These are phyloP conservation scores for Colletotrichum endophyticum DNA, from an alignment of 2,329 filamentous ascomycete species.

Conservation along the genomic window DNA sequence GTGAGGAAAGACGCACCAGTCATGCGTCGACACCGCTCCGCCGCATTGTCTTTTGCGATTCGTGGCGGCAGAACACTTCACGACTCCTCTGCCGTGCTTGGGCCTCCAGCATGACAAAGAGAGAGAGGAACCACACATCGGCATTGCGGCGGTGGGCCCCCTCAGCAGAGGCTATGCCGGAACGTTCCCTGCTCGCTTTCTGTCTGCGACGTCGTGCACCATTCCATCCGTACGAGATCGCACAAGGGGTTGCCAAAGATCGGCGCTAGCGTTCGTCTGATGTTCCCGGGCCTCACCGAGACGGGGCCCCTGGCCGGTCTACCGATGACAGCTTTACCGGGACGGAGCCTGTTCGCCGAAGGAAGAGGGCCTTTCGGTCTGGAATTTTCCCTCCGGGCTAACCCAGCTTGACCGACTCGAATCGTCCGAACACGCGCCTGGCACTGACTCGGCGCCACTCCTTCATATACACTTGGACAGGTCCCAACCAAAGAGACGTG, in stretches of 20 bases:
- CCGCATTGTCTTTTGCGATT: conserved; percentile 8
- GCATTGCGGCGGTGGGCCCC: conserved; percentile 14
- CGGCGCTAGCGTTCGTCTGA: conserved; percentile 19
- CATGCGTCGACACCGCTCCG: conserved; percentile 3
- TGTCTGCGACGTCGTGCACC: conserved; percentile 17
- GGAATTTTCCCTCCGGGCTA: neutral
- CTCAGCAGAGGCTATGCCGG: neutral
- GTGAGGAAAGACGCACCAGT: neutral
- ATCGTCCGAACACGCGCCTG: neutral
- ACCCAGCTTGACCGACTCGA: neutral
- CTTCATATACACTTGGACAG: neutral
- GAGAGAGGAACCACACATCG: neutral
- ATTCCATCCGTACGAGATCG: conserved; percentile 1
- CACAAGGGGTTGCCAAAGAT: conserved; percentile 3
- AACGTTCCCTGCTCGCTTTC: neutral
- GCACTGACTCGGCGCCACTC: neutral
- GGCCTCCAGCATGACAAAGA: neutral
- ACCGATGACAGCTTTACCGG: conserved; percentile 12
- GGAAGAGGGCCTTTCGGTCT: neutral
- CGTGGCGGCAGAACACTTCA: neutral
- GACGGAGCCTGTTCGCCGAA: conserved; percentile 1
- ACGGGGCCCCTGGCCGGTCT: conserved; percentile 7
- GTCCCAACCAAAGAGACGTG: neutral
- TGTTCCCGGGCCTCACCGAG: conserved; percentile 5
- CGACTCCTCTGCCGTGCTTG: neutral